Evolutionary conservation across 768 basidiomycete species (phyloP).

Genomic region (Boletus eberwhitei): DNA sequence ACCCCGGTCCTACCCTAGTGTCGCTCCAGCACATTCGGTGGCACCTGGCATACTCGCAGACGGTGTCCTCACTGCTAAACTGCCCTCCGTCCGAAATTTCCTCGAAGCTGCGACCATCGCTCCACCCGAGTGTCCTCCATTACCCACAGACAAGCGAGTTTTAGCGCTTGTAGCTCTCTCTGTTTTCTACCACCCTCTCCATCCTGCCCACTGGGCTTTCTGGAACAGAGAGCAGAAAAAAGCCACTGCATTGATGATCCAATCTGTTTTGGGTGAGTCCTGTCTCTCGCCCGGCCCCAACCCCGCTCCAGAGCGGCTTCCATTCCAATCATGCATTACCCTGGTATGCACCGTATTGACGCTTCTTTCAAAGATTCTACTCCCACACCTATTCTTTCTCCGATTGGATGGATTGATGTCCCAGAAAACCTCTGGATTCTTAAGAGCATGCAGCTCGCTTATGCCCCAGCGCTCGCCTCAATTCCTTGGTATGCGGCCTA

Average conservation of each 20-base stretch:
- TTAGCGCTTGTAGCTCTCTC: constrained; percentile 60
- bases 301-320: neutral
- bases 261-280: constrained; percentile 51
- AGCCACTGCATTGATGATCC: constrained; percentile 50
- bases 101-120: constrained; percentile 41
- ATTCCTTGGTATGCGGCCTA: constrained; percentile 31
- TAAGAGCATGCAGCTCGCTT: constrained; percentile 30
- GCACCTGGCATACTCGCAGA: constrained; percentile 36
- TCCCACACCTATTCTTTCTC: constrained; percentile 33
- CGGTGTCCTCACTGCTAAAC: constrained; percentile 44
- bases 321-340: neutral
- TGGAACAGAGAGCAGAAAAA: constrained; percentile 53
- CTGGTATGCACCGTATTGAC: constrained; percentile 3
- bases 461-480: constrained; percentile 21
- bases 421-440: constrained; percentile 36
- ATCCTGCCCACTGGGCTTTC: constrained; percentile 62
- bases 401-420: constrained; percentile 34
- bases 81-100: constrained; percentile 48
- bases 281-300: neutral
- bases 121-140: constrained; percentile 38
- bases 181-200: constrained; percentile 51
- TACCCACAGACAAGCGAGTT: constrained; percentile 40
- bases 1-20: constrained; percentile 20
- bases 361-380: constrained; percentile 20
- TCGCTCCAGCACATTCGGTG: constrained; percentile 24